These are phyloP conservation scores for Alternaria gaisen DNA, from an alignment of 2,329 filamentous ascomycete genomes.

Conservation along the genomic window DNA sequence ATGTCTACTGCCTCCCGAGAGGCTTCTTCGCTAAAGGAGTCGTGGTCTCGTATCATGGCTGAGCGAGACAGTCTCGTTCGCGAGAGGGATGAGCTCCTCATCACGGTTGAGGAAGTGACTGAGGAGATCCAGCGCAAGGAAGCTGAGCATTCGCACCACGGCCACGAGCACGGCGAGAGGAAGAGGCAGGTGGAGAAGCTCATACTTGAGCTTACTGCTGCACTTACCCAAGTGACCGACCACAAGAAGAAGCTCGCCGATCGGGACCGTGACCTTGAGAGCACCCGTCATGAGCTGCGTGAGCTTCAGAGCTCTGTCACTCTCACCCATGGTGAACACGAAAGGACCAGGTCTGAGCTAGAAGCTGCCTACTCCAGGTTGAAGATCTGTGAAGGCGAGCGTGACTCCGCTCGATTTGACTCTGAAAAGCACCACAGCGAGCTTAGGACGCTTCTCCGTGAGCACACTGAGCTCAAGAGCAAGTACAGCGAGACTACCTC, in stretches of 20 bases:
- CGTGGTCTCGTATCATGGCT: constrained; percentile 35
- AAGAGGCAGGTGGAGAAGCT: constrained; percentile 36
- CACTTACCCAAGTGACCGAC: constrained; percentile 29
- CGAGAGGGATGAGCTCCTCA: constrained; percentile 31
- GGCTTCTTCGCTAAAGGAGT: constrained; percentile 36
- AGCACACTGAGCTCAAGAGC: constrained; percentile 39
- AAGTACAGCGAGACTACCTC: constrained; percentile 26
- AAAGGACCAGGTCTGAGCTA: constrained; percentile 30
- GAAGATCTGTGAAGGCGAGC: constrained; percentile 29
- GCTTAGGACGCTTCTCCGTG: constrained; percentile 28
- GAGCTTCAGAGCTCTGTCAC: constrained; percentile 22
- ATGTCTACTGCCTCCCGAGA: constrained; percentile 37
- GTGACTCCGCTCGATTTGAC: constrained; percentile 31
- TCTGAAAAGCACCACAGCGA: constrained; percentile 35
- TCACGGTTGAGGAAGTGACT: constrained; percentile 31
- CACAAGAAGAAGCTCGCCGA: constrained; percentile 37
- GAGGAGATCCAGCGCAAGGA: constrained; percentile 36
- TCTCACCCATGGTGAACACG: constrained; percentile 22
- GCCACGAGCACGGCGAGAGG: constrained; percentile 30
- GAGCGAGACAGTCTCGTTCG: constrained; percentile 36
- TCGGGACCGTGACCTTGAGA: constrained; percentile 30
- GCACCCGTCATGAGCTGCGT: constrained; percentile 26
- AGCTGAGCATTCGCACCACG: constrained; percentile 32
- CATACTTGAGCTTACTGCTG: constrained; percentile 32
- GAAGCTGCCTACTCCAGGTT: constrained; percentile 27